Evolutionary conservation across 1,284 basidiomycete species (phyloP), one percentile per base, ranked within the genome.

Genomic region (Athelia psychrophila): DNA sequence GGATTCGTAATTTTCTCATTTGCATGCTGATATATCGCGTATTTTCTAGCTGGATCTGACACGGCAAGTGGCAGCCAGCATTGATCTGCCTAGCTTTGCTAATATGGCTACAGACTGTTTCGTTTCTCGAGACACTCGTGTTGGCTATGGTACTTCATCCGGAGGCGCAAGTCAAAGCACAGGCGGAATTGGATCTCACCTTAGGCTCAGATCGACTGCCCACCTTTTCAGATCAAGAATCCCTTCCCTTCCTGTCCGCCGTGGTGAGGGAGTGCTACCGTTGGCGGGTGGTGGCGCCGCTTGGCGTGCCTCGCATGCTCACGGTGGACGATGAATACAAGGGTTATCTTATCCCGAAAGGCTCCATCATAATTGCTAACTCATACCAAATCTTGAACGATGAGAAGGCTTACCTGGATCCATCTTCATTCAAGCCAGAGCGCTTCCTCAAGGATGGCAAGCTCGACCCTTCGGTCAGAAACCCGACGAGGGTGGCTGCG

Each of bases 51-150:
- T 61, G 23, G 65, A 56, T 20, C 55, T 38, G 63, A 64, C 47
- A 61, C 62, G 58, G 65, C 5, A 8, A 6, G 38, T 42, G 9
- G 8, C 6, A 6, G 6, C 9, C 20, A 18, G 6, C 16, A 42
- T 6, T n/a, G n/a, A 5, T 42, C 9, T 6, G n/a, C 5, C 27
- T 6, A 22, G 5, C 8, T 42, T 18, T 9, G 5, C 6, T 8
- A 6, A 6, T 22, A 42, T 18, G 6, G 27, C 9, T 9, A 48
- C 25, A 75, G 72, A 77, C 71, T 15, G 65, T 72, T 42, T 69
- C 74, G 19, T 60, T 70, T 1, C 54, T 75, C n/a, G 63, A 67
- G 44, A 62, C 70, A 3, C 73, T 72, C 56, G 64, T 75, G 13
- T 51, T 62, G 20, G 60, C 57, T 0, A 63, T 64, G 57, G 47